Evolutionary conservation across 306 rosid genomes (phyloP).

Genomic region (Inga laurina): DNA sequence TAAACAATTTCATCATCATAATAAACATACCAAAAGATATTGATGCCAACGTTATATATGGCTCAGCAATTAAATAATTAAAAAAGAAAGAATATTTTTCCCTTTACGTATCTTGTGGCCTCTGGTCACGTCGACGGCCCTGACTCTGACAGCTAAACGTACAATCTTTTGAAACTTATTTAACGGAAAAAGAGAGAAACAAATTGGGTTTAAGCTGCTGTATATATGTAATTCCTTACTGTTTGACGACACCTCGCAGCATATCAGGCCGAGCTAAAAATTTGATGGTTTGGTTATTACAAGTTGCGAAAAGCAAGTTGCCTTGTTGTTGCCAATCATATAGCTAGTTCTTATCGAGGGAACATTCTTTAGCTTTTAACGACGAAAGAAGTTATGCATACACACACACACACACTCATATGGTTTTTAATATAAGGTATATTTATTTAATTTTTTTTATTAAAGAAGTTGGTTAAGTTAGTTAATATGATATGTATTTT

Average conservation of each 20-base stretch:
- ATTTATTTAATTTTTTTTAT: no score
- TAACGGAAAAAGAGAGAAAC: not conserved
- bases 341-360: conserved; percentile 36
- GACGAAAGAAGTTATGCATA: not conserved
- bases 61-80: not conserved
- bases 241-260: not conserved
- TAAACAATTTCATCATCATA: no score
- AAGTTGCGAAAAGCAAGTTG: conserved; percentile 1
- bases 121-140: not conserved
- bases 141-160: not conserved
- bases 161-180: not conserved
- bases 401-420: no score
- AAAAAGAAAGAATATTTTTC: not conserved
- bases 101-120: not conserved
- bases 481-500: no score
- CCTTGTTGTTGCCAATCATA: conserved; percentile 29
- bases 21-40: no score
- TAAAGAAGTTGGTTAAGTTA: no score
- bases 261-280: not conserved
- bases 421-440: no score
- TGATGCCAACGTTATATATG: not conserved
- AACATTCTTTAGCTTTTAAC: conserved; percentile 4
- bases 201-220: not conserved
- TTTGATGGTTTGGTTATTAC: not conserved
- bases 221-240: not conserved